Base-by-base conservation (phyloP, 768 basidiomycete species). In the Crassisporium funariophilum region DNA sequence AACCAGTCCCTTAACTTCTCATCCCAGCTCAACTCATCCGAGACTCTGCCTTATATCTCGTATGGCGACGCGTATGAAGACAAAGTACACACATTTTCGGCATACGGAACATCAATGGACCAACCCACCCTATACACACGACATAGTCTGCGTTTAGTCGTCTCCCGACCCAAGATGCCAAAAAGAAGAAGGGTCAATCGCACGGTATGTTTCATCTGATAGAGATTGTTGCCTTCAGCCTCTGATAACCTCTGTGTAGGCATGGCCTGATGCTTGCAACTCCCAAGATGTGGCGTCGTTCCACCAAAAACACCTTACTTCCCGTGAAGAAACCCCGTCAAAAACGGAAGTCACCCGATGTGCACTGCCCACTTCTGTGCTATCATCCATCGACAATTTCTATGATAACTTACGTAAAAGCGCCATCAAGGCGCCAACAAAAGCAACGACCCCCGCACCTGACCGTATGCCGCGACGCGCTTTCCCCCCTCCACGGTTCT, bases 151-250 rank as follows among this genome's bases (percentile, higher is more conserved):
- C 48, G 42, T 29, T 41, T 42, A 15, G 48, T 43, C 15, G 31
- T 41, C 7, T 49, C 42, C 4, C 42, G 36, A 9, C 47, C 41
- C 23, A 33, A 41, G n/a, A 49, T 38, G 20, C 35, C 42, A 39
- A 34, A 13, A 9, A 41, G 24, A 17, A 17, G 23, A 10, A 25
- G 27, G 29, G n/a, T 41, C 19, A 34, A 19, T 1, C n/a, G 16
- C 9, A 29, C 5, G 8, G 22, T n/a, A 3, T 19, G 10, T 38
- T 23, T 24, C 15, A 35, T 24, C 2, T 3, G 37, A 19, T 12
- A 19, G 25, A 31, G 37, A 23, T 33, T 38, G 6, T 42, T 39
- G 21, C 33, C 37, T 42, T 42, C 37, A 11, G 42, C 40, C 27
- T 31, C 49, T 33, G 35, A 45, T 29, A 33, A 44, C 33, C 11